Evolutionary conservation across 805 yeast genomes (phyloP), one percentile per base, ranked within the genome.

Genomic region (Vanderwaltozyma polyspora): DNA sequence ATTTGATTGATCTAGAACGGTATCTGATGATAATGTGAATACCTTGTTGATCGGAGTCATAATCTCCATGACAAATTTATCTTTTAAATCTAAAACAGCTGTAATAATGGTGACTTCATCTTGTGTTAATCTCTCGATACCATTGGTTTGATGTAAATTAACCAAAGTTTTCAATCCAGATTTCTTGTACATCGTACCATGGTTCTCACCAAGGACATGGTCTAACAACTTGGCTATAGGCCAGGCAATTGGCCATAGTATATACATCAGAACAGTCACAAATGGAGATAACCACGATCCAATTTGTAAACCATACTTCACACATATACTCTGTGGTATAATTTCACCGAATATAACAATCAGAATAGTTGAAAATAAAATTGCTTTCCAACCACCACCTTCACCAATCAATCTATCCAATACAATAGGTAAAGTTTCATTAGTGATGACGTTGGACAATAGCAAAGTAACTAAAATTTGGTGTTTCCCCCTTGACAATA

Each of bases 101-200:
- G 84, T 74, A 45, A 89, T 89, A 53, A 89, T 89, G 21, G 97
- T 87, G 36, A 89, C 97, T 59, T 89, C 98, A 60, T 89, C 98
- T 51, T 79, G 79, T 54, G 86, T 87, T 43, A 89, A 71, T 39
- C 95, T 67, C 58, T 91, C 97, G 6, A 81, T 93, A 34, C 95
- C 96, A 91, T 87, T 85, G 15, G 94, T 84, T 49, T 80, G 75
- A 57, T 89, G 98, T 46, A 89, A 65, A 3, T 95, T 84, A 34
- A 89, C 98, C 46, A 89, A 69, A 2, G 96, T 84, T 60, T 91
- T 89, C 50, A 89, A 72, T 1, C 97, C 97, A 6, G 85, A 79
- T 57, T 84, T 85, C 55, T 84, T 85, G 63, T 89, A 89, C 27
- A 89, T 74, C 2, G 95, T 86, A 23, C 98, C 97, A 58, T 89